phyloP scores from a whole-genome alignment of 2,329 filamentous ascomycete species.

The Sporothrix pallida region DNA sequence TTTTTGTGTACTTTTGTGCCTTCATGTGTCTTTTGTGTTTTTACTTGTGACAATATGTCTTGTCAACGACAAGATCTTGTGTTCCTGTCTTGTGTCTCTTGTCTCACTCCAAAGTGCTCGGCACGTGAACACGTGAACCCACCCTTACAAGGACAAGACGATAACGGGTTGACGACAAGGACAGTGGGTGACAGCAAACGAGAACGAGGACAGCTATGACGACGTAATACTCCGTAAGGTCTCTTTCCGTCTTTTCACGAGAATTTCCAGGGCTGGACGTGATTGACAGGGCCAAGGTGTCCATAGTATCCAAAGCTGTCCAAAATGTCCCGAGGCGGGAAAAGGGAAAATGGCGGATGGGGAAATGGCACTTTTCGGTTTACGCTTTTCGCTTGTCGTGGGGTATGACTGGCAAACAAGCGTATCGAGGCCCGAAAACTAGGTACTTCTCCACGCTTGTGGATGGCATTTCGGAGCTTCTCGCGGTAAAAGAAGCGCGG shows the following conservation, averaged over 20 bases:
- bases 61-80: neutral
- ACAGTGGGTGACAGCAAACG: neutral
- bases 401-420: too few species aligned
- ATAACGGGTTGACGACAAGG: neutral
- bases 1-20: neutral
- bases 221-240: too few species aligned
- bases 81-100: slow-evolving; percentile 8
- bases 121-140: slow-evolving; percentile 8
- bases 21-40: neutral
- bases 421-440: too few species aligned
- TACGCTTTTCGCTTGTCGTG: too few species aligned
- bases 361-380: too few species aligned
- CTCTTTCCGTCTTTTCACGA: neutral
- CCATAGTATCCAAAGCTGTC: neutral
- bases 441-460: too few species aligned
- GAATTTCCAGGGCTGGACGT: neutral
- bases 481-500: too few species aligned
- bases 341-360: neutral
- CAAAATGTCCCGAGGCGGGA: neutral
- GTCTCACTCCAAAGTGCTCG: neutral
- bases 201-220: neutral
- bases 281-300: neutral
- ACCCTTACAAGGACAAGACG: neutral
- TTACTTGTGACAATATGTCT: slow-evolving; percentile 3
- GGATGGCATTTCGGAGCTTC: too few species aligned